phyloP scores from a whole-genome alignment of 108 stramenopile species.

The Cyclotella atomus region DNA sequence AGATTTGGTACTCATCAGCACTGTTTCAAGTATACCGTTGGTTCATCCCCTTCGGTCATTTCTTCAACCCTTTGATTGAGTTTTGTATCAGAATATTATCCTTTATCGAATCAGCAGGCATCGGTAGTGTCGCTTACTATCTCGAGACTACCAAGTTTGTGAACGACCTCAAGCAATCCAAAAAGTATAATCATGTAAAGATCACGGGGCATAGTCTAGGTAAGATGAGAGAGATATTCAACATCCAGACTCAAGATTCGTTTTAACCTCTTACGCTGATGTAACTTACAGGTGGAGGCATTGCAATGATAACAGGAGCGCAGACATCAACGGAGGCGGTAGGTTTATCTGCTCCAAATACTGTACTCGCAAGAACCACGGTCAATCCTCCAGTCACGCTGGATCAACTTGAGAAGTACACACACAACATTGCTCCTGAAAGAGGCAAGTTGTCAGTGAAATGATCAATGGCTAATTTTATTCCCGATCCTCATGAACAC shows the following conservation, averaged over 20 bases:
- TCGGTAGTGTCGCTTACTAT: conserved; percentile 38
- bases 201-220: background rate
- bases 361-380: conserved; percentile 40
- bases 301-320: conserved; percentile 51
- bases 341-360: conserved; percentile 47
- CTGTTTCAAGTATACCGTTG: background rate
- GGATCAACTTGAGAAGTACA: conserved; percentile 27
- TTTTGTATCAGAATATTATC: conserved; percentile 13
- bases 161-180: background rate
- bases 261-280: no score
- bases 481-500: background rate
- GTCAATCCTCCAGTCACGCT: conserved; percentile 30
- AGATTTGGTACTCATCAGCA: background rate
- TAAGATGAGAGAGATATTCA: no score
- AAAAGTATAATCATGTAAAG: background rate
- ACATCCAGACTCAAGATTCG: no score
- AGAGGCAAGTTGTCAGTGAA: conserved; percentile 4
- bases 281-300: conserved; percentile 50
- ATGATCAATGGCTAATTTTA: background rate
- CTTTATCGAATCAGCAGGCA: conserved; percentile 13
- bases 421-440: conserved; percentile 42
- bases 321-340: conserved; percentile 30
- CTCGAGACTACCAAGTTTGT: conserved; percentile 28
- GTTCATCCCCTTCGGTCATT: conserved; percentile 51
- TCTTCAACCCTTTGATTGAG: conserved; percentile 37